Percentiles rank a stretch among this genome's conserved stretches.
Evolutionary conservation across 2,329 filamentous ascomycete species (phyloP).

Genomic region (Akanthomyces muscarius): DNA sequence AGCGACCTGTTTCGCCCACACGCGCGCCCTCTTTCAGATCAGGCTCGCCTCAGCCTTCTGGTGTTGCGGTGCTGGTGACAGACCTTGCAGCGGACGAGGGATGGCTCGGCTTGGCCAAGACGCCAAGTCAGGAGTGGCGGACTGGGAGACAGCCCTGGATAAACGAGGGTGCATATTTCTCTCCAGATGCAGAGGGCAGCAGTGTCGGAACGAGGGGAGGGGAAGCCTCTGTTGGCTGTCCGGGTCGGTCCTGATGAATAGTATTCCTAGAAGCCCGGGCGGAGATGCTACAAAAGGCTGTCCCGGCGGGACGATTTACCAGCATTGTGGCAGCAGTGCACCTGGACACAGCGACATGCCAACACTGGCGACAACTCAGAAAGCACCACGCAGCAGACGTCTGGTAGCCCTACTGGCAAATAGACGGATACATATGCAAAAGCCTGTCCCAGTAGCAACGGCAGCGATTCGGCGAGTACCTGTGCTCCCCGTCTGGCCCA

Average conservation of each 20-base stretch:
- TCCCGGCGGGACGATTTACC: neutral
- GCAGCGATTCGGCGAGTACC: constrained; percentile 4
- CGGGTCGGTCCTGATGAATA: too few species aligned
- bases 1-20: neutral
- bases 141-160: constrained; percentile 3
- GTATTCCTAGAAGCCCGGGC: neutral
- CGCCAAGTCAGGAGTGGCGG: constrained; percentile 7
- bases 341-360: neutral
- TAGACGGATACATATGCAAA: neutral
- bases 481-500: neutral
- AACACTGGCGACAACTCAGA: neutral
- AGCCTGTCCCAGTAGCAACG: neutral
- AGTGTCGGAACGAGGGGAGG: neutral
- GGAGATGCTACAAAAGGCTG: neutral
- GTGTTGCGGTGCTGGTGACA: neutral
- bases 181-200: too few species aligned
- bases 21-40: constrained; percentile 3
- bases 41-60: constrained; percentile 15
- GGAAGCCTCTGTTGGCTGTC: neutral
- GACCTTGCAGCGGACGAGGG: neutral
- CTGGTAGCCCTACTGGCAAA: too few species aligned
- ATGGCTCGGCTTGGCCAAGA: constrained; percentile 6
- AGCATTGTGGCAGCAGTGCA: neutral
- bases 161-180: constrained; percentile 1
- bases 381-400: neutral